Evolutionary conservation across 2,329 filamentous ascomycete genomes (phyloP), one percentile per base, ranked within the genome.

Genomic region (Lecanicillium sp.): DNA sequence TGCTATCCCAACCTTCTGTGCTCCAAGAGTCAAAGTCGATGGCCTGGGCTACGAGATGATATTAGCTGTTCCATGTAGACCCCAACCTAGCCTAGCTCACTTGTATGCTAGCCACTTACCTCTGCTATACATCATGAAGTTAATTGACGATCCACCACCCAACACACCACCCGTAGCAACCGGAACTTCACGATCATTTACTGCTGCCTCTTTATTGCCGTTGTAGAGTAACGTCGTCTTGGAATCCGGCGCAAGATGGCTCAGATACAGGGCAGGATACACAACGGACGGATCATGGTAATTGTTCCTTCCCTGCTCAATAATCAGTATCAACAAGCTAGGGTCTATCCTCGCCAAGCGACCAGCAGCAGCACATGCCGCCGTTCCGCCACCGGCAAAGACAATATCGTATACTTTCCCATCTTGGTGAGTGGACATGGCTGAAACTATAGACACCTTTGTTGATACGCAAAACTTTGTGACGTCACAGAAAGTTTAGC

Each of bases 1-100:
- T 60, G 5, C 63, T 59, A 17, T 53, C 51, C 72, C 72, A 76
- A 0, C 72, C 72, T 15, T 62, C 55, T 1, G 63, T 64, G 6
- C 71, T 63, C 71, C 71, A 76, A 13, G 62, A 60, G 46, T 75
- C 69, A 37, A 64, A 71, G 46, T 73, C 68, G 4, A 43, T 29
- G 4, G 33, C 37, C 4, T 40, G 35, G 9, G 27, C 42, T 41
- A 15, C 3, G 2, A 12, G 6, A 7, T 3, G 5, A n/a, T 29
- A 9, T 33, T 20, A 29, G 15, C 6, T 4, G 2, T 3, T 9
- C 12, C n/a, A 2, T 8, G 14, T 9, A 4, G 15, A n/a, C 9
- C 4, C 16, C 13, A 13, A 16, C 19, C 30, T 6, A 12, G 15
- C n/a, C 8, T 17, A 7, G 18, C 9, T 9, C 8, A 6, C 4